Percentiles rank a stretch among this genome's conserved stretches.
These are phyloP conservation scores for Colletotrichum lini DNA, from an alignment of 2,329 filamentous ascomycete genomes.

Conservation along the genomic window DNA sequence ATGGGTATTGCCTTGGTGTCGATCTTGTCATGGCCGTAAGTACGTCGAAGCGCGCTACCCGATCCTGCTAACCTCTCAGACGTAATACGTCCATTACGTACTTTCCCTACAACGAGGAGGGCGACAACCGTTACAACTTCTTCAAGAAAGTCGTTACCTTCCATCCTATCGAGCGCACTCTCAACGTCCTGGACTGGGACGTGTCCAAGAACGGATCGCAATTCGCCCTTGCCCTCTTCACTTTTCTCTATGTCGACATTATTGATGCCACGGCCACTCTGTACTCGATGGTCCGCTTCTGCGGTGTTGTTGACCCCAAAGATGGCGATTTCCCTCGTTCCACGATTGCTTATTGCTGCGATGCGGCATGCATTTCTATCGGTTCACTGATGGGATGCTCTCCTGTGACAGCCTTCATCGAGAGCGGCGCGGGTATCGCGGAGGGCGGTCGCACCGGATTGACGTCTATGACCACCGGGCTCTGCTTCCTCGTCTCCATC, in stretches of 20 bases:
- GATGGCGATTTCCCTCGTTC: constrained; percentile 89
- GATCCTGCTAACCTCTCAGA: constrained; percentile 52
- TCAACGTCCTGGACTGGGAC: constrained; percentile 78
- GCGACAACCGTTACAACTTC: constrained; percentile 76
- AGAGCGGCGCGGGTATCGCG: constrained; percentile 82
- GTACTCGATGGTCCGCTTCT: constrained; percentile 87
- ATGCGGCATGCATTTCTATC: constrained; percentile 80
- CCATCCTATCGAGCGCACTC: constrained; percentile 75
- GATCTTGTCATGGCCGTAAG: constrained; percentile 81
- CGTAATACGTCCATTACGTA: constrained; percentile 79
- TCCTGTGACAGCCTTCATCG: constrained; percentile 82
- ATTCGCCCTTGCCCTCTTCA: constrained; percentile 80
- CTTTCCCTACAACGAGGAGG: constrained; percentile 77
- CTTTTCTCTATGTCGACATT: constrained; percentile 85
- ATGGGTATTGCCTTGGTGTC: constrained; percentile 81
- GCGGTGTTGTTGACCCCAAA: constrained; percentile 73
- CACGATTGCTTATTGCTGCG: constrained; percentile 82
- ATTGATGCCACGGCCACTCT: constrained; percentile 84
- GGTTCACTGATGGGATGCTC: constrained; percentile 78
- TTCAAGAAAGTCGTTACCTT: constrained; percentile 82
- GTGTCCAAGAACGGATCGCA: constrained; percentile 69
- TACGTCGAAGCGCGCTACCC: constrained; percentile 41
- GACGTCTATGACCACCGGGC: constrained; percentile 77
- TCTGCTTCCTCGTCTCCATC: constrained; percentile 79
- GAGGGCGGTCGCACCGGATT: constrained; percentile 82